Conservation (phyloP, 1,284 basidiomycete species). For the Heterobasidion parviporum region DNA sequence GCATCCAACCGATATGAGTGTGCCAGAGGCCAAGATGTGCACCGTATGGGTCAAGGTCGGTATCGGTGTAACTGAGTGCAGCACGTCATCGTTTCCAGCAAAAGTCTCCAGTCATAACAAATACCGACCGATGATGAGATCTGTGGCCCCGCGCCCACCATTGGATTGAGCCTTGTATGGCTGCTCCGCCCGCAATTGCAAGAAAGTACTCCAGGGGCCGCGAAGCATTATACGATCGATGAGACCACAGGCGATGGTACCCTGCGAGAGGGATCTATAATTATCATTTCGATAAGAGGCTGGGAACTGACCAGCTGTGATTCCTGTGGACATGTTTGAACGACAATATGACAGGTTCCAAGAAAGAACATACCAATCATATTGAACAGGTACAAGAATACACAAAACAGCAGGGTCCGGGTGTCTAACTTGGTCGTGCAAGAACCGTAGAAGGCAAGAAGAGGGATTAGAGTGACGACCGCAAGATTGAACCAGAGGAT, state of each 20-base stretch:
- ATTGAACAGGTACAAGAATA: constrained; percentile 5
- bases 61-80: constrained; percentile 58
- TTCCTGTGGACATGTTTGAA: constrained; percentile 1
- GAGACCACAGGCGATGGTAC: constrained; percentile 85
- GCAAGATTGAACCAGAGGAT: constrained; percentile 7
- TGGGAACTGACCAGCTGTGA: constrained; percentile 6
- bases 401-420: constrained; percentile 3
- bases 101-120: neutral
- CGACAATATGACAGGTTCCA: neutral
- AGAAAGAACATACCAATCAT: constrained; percentile 4
- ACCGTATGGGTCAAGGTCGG: constrained; percentile 81
- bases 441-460: constrained; percentile 3
- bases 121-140: constrained; percentile 62
- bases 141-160: constrained; percentile 90
- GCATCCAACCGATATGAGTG: constrained; percentile 84
- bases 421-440: constrained; percentile 1
- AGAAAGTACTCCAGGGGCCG: constrained; percentile 67
- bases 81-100: neutral
- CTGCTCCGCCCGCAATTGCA: constrained; percentile 70
- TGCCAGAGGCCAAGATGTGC: constrained; percentile 72
- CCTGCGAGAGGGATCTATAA: constrained; percentile 31
- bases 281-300: neutral
- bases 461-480: constrained; percentile 1
- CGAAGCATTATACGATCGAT: constrained; percentile 77
- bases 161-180: constrained; percentile 80